Evolutionary conservation across 257 asterid genomes (phyloP), one percentile per base, ranked within the genome.

Genomic region (Penstemon davidsonii): DNA sequence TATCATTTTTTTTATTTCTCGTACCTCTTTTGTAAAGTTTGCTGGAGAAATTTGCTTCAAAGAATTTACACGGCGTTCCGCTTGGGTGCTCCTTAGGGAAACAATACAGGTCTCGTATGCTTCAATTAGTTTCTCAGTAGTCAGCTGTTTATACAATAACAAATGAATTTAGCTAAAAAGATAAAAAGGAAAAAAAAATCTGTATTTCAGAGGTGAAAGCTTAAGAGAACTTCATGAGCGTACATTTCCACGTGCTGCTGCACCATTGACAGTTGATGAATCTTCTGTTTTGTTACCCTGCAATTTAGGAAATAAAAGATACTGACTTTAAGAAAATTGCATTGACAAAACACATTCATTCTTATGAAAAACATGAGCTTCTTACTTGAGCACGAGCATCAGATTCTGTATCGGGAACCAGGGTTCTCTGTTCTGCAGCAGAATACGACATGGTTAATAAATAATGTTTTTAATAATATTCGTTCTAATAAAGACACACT

Each of bases 21-120:
- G 18, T 83, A 89, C 98, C 96, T 90, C 92, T 77, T 85, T 90
- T 7, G 98, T 86, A 60, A 93, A 90, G 82, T 93, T 93, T 62
- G 84, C 96, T 60, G 97, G 97, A 70, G 79, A 58, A 78, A 93
- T 80, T 53, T 70, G 82, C 78, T 84, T 84, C 47, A 90, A 80
- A 65, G 99, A 90, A 64, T 77, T 79, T 40, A 63, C 64, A 11
- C 97, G 96, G 40, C 97, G 77, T 66, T 79, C 85, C 18, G 84
- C 61, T 75, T 87, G 97, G 64, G 87, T 40, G 44, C 61, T 70
- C 71, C 97, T 75, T 75, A 90, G 77, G 72, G 67, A 43, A 39
- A 80, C 59, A 68, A 84, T 81, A 68, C 99, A 93, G 53, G 80
- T 69, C 78, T 84, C 96, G 43, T 93, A 90, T 25, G 76, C 72